These are phyloP conservation scores for Conringia planisiliqua DNA, from an alignment of 345 rosid species.

Conservation along the genomic window DNA sequence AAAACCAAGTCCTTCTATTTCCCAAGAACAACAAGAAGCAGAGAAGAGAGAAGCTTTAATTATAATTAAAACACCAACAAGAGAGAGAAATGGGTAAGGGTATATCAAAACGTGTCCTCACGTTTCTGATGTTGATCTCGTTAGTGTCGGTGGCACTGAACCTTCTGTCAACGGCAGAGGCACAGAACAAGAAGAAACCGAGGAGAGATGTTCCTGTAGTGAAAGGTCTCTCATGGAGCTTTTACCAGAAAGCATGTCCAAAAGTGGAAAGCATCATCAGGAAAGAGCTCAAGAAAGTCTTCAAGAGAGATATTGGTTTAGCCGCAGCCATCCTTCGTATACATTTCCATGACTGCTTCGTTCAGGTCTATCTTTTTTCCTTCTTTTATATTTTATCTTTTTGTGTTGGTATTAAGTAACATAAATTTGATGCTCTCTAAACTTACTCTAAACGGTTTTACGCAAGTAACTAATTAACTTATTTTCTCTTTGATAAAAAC, in stretches of 20 bases:
- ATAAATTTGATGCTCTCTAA: background rate
- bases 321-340: conserved; percentile 94
- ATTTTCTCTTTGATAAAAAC: background rate
- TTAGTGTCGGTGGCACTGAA: conserved; percentile 21
- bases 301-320: conserved; percentile 67
- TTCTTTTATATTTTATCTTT: background rate
- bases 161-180: conserved; percentile 22
- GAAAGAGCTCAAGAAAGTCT: conserved; percentile 54
- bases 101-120: conserved; percentile 13
- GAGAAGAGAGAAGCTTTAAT: background rate
- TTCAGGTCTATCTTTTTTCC: conserved; percentile 46
- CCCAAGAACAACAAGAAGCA: conserved; percentile 14
- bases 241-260: conserved; percentile 63
- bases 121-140: conserved; percentile 26
- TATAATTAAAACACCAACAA: background rate
- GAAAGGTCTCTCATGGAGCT: conserved; percentile 66
- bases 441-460: background rate
- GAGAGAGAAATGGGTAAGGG: conserved; percentile 13
- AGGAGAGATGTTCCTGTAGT: conserved; percentile 36
- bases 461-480: background rate
- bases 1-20: conserved; percentile 1
- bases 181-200: conserved; percentile 10
- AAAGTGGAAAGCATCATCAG: conserved; percentile 53
- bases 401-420: background rate
- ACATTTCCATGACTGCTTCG: conserved; percentile 95